Evolutionary conservation across 2,329 filamentous ascomycete species (phyloP).

Genomic region (Peltaster fructicola): DNA sequence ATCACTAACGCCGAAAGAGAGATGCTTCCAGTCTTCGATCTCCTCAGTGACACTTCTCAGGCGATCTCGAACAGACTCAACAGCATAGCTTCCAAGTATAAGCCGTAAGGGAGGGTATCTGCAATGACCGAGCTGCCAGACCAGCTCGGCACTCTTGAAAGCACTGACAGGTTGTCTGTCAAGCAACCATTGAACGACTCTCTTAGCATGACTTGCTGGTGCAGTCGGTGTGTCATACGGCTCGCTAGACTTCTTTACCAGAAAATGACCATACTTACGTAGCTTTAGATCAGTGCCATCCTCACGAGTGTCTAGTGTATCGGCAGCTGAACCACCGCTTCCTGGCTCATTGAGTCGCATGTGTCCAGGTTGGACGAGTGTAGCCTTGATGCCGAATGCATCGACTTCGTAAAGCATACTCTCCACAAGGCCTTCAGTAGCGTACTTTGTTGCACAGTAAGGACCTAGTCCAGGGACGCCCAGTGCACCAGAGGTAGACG

Average conservation of each 20-base stretch:
- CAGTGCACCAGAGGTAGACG: conserved; percentile 77
- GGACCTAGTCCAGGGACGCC: conserved; percentile 84
- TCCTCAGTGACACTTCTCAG: conserved; percentile 86
- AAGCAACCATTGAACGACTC: conserved; percentile 88
- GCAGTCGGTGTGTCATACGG: conserved; percentile 62
- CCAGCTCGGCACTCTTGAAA: conserved; percentile 78
- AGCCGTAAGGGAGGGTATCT: conserved; percentile 78
- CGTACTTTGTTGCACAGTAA: conserved; percentile 94
- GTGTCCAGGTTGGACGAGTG: conserved; percentile 78
- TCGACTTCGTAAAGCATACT: conserved; percentile 95
- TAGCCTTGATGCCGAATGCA: conserved; percentile 79
- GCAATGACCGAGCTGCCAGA: conserved; percentile 89
- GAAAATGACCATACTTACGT: conserved; percentile 79
- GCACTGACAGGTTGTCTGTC: conserved; percentile 85
- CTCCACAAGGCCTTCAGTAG: conserved; percentile 87
- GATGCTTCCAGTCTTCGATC: conserved; percentile 25
- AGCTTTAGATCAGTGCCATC: conserved; percentile 22
- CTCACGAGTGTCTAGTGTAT: conserved; percentile 3
- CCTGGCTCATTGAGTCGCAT: conserved; percentile 66
- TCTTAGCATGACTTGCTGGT: conserved; percentile 71
- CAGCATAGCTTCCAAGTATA: conserved; percentile 81
- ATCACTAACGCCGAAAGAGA: no score
- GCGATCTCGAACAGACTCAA: conserved; percentile 85
- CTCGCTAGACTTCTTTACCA: conserved; percentile 70
- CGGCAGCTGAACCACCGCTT: conserved; percentile 14